Conservation (phyloP, 176 grass and related monocot genomes). For the Cymbopogon citratus region DNA sequence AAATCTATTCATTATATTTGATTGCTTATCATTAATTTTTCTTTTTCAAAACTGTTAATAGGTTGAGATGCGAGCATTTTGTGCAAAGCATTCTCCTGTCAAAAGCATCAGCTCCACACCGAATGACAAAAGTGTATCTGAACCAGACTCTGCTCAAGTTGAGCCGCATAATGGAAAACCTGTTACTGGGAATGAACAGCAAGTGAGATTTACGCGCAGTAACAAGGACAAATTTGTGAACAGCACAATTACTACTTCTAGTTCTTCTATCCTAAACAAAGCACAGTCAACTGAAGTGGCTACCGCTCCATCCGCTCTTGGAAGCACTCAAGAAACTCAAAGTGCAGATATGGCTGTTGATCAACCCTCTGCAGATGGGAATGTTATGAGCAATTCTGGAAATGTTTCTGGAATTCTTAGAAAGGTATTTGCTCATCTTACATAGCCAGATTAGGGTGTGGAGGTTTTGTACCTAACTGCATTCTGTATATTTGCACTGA, state of each 20-base stretch:
- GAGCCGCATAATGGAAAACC: constrained; percentile 30
- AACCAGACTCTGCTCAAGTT: constrained; percentile 28
- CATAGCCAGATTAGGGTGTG: constrained; percentile 5
- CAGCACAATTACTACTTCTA: constrained; percentile 1
- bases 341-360: constrained; percentile 36
- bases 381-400: constrained; percentile 36
- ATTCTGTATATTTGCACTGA: constrained; percentile 24
- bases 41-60: constrained; percentile 31
- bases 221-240: constrained; percentile 57
- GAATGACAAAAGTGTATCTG: constrained; percentile 15
- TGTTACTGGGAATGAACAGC: constrained; percentile 46
- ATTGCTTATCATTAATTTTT: constrained; percentile 13
- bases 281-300: constrained; percentile 31
- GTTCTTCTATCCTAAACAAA: constrained; percentile 45
- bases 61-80: constrained; percentile 95
- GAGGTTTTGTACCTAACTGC: constrained; percentile 9
- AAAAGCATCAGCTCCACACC: constrained; percentile 28
- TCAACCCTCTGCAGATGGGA: constrained; percentile 30
- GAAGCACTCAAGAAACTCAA: constrained; percentile 32
- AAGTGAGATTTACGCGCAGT: constrained; percentile 64
- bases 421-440: constrained; percentile 54
- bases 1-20: constrained; percentile 21
- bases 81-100: constrained; percentile 69
- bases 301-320: constrained; percentile 20
- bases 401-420: constrained; percentile 58